Base-by-base conservation (phyloP, 805 yeast species). In the Metschnikowia anglica region DNA sequence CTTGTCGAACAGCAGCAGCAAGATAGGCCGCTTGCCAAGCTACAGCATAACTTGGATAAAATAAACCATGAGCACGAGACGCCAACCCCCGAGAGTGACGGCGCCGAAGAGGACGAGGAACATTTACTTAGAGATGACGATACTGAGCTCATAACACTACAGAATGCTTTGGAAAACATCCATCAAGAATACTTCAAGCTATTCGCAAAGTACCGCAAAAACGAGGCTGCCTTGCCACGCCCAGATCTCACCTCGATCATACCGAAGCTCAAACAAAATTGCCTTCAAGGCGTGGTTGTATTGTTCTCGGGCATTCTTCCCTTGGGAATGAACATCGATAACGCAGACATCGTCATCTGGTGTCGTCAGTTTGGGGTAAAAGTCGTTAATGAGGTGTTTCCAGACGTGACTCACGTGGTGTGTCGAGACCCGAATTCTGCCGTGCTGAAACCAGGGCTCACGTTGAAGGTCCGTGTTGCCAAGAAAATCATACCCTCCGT, bases 291-390 rank as follows among this genome's bases (percentile, higher is more conserved):
- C 5, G 76, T 82, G 34, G 78, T 79, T 2, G 77, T 93, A 42
- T 73, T 91, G 15, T 84, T 93, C 52, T 85, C 96, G 3, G 97
- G 98, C 0, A 73, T 91, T n/a, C 74, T 93, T 17, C 97, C 97
- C 1, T 59, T 88, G n/a, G 93, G 93, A 1, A 73, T 82, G 10
- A 76, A 80, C 41, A 65, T 86, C 13, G 82, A 84, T 39, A 66
- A 74, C 25, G 93, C 95, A 3, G 96, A 88, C 59, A 86, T 93
- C 33, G 97, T 90, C 1, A 79, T 83, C 17, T 91, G 98, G 97
- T 86, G 91, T 10, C 77, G 78, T 37, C 87, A 90, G 41, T 91
- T 91, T 72, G 99, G 99, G 1, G 97, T 96, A 0, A 72, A 72
- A 2, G 89, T 91, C 6, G 84, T 84, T 1, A 71, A 81, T 3